Conservation (phyloP, 106 monocot species). For the Platanthera guangdongensis region DNA sequence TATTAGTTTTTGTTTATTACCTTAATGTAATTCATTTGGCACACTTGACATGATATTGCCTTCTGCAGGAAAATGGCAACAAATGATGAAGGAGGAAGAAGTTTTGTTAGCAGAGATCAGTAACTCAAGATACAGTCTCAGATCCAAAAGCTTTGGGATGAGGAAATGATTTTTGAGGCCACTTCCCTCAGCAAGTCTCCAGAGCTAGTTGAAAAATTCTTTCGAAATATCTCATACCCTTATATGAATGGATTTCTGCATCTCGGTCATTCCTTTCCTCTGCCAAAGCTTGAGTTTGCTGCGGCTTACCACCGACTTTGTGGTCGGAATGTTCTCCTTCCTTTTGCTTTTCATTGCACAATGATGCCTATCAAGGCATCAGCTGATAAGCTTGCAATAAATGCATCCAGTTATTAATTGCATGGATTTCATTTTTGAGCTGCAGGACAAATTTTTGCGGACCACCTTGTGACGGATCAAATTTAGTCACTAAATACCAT, state of each 20-base stretch:
- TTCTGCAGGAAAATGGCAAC: constrained; percentile 24
- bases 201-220: constrained; percentile 64
- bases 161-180: constrained; percentile 45
- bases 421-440: no score
- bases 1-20: background rate
- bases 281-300: constrained; percentile 80
- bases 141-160: constrained; percentile 67
- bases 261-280: constrained; percentile 66
- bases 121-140: constrained; percentile 55
- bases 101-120: constrained; percentile 66
- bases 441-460: no score
- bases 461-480: no score
- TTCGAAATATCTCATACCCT: constrained; percentile 90
- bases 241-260: constrained; percentile 94
- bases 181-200: constrained; percentile 35
- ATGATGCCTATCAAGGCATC: constrained; percentile 98
- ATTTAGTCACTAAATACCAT: no score
- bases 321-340: constrained; percentile 71
- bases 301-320: constrained; percentile 67
- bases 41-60: background rate
- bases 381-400: constrained; percentile 70
- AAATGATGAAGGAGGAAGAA: constrained; percentile 36
- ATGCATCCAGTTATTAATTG: no score
- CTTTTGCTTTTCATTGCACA: constrained; percentile 94
- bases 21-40: background rate